These are phyloP conservation scores for Brasilioporus rufonigricans DNA, from an alignment of 768 basidiomycete genomes.

Conservation along the genomic window DNA sequence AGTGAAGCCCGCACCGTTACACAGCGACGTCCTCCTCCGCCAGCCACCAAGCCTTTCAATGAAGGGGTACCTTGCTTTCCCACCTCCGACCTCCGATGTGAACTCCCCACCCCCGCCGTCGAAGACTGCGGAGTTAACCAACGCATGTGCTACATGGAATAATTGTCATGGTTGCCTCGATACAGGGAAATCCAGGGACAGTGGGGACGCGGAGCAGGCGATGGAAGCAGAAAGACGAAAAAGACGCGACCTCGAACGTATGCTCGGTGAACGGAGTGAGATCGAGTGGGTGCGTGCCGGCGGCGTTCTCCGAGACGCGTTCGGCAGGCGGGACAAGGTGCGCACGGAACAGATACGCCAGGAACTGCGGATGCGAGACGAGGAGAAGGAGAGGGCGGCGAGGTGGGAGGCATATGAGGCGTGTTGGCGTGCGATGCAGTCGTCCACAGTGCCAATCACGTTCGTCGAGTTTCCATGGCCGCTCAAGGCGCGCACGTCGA, in stretches of 20 bases:
- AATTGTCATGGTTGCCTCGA: background rate
- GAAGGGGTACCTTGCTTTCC: constrained; percentile 28
- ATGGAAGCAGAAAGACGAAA: constrained; percentile 16
- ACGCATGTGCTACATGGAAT: background rate
- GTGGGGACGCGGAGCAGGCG: background rate
- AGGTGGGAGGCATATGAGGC: constrained; percentile 56
- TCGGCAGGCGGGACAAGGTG: constrained; percentile 48
- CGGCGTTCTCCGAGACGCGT: constrained; percentile 49
- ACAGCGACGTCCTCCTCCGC: too few species aligned
- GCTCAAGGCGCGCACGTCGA: constrained; percentile 21
- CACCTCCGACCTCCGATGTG: constrained; percentile 4
- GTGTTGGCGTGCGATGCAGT: constrained; percentile 45
- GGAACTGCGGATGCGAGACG: constrained; percentile 45
- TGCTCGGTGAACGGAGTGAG: constrained; percentile 48
- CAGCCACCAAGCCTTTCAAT: constrained; percentile 13
- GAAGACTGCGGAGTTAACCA: background rate
- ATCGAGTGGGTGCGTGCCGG: constrained; percentile 61
- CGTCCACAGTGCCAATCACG: constrained; percentile 27
- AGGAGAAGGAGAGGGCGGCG: constrained; percentile 36
- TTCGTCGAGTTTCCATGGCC: constrained; percentile 71
- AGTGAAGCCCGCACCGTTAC: too few species aligned
- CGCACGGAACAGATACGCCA: constrained; percentile 48
- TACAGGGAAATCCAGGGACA: background rate
- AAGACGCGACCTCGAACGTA: constrained; percentile 35
- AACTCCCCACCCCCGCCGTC: background rate